Conservation (phyloP, 2,329 filamentous ascomycete species). For the Penicillium sp. region DNA sequence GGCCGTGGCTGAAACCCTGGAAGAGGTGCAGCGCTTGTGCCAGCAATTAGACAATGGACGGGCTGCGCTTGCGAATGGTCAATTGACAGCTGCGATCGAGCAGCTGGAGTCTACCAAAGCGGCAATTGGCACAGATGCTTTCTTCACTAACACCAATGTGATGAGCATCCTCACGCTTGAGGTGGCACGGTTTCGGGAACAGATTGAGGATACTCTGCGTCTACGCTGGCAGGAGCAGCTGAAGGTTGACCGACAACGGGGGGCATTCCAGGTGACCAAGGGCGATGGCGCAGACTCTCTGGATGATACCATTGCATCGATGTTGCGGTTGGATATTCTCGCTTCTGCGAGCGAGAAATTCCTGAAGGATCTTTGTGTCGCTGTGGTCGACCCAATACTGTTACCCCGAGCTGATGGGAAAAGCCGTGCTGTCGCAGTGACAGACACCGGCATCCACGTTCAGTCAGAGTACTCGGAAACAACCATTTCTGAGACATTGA, state of each 20-base stretch:
- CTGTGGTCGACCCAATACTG: constrained; percentile 38
- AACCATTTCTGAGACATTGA: constrained; percentile 43
- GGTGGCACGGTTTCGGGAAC: constrained; percentile 65
- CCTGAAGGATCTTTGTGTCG: constrained; percentile 34
- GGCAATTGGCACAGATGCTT: constrained; percentile 30
- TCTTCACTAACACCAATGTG: constrained; percentile 41
- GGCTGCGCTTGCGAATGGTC: constrained; percentile 46
- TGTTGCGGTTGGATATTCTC: constrained; percentile 37
- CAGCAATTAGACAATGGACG: constrained; percentile 51
- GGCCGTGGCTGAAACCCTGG: constrained; percentile 52
- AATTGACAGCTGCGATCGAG: constrained; percentile 52
- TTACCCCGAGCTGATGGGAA: constrained; percentile 27
- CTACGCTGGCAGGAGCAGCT: constrained; percentile 72
- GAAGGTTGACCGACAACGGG: constrained; percentile 59
- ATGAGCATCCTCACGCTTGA: constrained; percentile 63
- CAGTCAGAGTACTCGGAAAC: constrained; percentile 26
- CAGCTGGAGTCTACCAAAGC: constrained; percentile 48
- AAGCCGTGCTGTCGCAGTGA: constrained; percentile 31
- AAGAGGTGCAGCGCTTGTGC: constrained; percentile 55
- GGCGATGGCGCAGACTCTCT: constrained; percentile 42
- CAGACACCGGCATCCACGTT: constrained; percentile 32
- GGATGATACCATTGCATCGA: constrained; percentile 34
- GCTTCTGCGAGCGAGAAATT: constrained; percentile 34
- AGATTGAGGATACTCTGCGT: constrained; percentile 67
- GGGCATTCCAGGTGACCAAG: constrained; percentile 59